Evolutionary conservation across 2,329 filamentous ascomycete genomes (phyloP).

Genomic region (Alternaria brassicicola): DNA sequence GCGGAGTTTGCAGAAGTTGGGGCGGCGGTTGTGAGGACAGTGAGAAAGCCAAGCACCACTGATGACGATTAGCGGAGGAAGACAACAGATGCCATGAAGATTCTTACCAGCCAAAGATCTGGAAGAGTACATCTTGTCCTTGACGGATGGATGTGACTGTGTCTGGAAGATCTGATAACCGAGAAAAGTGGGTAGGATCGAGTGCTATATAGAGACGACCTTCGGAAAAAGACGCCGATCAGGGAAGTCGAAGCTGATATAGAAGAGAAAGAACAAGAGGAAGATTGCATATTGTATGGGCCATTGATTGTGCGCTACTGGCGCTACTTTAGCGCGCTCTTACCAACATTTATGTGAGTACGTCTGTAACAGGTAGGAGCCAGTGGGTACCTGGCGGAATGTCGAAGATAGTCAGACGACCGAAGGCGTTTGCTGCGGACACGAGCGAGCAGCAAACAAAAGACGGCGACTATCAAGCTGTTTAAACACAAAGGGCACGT

Average conservation of each 20-base stretch:
- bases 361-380: neutral
- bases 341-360: neutral
- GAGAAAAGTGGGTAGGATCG: neutral
- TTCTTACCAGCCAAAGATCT: neutral
- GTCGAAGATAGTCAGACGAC: neutral
- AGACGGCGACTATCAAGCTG: neutral
- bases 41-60: neutral
- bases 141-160: neutral
- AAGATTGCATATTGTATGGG: neutral
- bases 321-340: neutral
- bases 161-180: neutral
- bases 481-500: neutral
- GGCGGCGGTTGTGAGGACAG: neutral
- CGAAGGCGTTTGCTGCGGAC: neutral
- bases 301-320: neutral
- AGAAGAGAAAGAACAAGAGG: neutral
- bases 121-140: neutral
- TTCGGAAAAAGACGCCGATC: neutral
- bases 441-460: neutral
- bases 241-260: neutral
- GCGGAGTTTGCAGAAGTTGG: neutral
- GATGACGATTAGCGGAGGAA: neutral
- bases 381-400: neutral
- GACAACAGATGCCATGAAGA: neutral
- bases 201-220: neutral